Conservation (phyloP, 495 filamentous ascomycete species). For the Xylaria intraflava region DNA sequence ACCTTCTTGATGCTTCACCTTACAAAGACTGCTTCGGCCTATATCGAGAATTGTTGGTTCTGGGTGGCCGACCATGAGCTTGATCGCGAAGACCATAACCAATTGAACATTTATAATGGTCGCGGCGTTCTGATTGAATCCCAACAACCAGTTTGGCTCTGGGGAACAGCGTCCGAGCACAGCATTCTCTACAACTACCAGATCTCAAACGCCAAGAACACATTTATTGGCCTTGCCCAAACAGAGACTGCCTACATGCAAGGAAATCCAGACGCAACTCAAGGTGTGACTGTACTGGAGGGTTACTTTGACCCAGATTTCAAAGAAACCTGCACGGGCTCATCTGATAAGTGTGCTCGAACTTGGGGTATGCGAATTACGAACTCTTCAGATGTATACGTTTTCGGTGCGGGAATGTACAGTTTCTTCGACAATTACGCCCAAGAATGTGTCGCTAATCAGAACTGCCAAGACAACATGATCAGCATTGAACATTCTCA, state of each 20-base stretch:
- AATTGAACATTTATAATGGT: slow-evolving; percentile 89
- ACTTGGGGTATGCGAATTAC: slow-evolving; percentile 79
- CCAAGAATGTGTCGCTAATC: slow-evolving; percentile 64
- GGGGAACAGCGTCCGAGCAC: slow-evolving; percentile 81
- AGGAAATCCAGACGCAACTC: slow-evolving; percentile 68
- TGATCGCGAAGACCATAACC: slow-evolving; percentile 65
- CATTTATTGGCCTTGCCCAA: slow-evolving; percentile 83
- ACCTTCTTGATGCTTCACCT: slow-evolving; percentile 81
- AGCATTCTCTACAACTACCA: slow-evolving; percentile 85
- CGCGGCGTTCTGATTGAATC: slow-evolving; percentile 75
- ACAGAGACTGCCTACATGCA: slow-evolving; percentile 92
- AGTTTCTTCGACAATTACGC: slow-evolving; percentile 83
- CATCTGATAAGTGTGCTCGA: slow-evolving; percentile 60
- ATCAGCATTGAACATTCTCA: slow-evolving; percentile 64
- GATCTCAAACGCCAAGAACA: slow-evolving; percentile 67
- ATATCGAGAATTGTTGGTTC: slow-evolving; percentile 90
- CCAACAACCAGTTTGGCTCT: slow-evolving; percentile 59
- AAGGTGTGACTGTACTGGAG: slow-evolving; percentile 57
- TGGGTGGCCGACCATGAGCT: slow-evolving; percentile 95
- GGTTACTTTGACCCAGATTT: slow-evolving; percentile 73
- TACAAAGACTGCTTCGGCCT: slow-evolving; percentile 60
- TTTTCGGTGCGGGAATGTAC: slow-evolving; percentile 79
- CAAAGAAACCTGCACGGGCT: slow-evolving; percentile 53
- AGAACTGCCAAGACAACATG: slow-evolving; percentile 83
- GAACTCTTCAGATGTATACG: slow-evolving; percentile 56